Evolutionary conservation across 805 yeast species (phyloP).

Genomic region (Sugiyamaella marilandica): DNA sequence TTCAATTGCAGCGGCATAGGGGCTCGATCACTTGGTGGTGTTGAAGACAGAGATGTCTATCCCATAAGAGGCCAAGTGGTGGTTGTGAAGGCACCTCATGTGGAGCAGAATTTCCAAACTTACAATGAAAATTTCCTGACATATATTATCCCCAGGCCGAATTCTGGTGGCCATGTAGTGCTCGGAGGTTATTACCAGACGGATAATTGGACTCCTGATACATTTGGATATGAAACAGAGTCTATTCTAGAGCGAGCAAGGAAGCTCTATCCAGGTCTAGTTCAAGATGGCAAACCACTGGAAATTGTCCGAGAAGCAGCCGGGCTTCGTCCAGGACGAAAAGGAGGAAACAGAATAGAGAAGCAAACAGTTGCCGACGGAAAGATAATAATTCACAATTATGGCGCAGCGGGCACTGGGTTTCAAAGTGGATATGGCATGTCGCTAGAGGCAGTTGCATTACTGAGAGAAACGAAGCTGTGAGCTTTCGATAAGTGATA

Average conservation of each 20-base stretch:
- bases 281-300: slow-evolving; percentile 35
- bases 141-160: slow-evolving; percentile 68
- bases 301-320: slow-evolving; percentile 63
- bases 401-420: slow-evolving; percentile 77
- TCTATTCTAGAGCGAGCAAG: slow-evolving; percentile 60
- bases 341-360: slow-evolving; percentile 73
- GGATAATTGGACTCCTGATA: slow-evolving; percentile 57
- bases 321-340: slow-evolving; percentile 72
- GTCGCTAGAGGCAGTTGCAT: slow-evolving; percentile 42
- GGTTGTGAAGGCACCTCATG: slow-evolving; percentile 64
- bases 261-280: slow-evolving; percentile 39
- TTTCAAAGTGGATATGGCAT: slow-evolving; percentile 69
- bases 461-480: slow-evolving; percentile 15
- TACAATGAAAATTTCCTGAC: slow-evolving; percentile 47
- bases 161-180: slow-evolving; percentile 59
- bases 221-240: slow-evolving; percentile 51
- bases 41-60: slow-evolving; percentile 53
- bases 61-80: slow-evolving; percentile 83
- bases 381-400: slow-evolving; percentile 56
- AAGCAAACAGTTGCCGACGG: slow-evolving; percentile 39
- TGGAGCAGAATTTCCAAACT: slow-evolving; percentile 48
- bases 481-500: background rate
- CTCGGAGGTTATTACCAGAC: slow-evolving; percentile 72
- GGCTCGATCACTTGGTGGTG: slow-evolving; percentile 60
- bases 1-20: slow-evolving; percentile 80